Base-by-base conservation (phyloP, 139 green algal genomes). In the Chlamydomonas sphaeroides region DNA sequence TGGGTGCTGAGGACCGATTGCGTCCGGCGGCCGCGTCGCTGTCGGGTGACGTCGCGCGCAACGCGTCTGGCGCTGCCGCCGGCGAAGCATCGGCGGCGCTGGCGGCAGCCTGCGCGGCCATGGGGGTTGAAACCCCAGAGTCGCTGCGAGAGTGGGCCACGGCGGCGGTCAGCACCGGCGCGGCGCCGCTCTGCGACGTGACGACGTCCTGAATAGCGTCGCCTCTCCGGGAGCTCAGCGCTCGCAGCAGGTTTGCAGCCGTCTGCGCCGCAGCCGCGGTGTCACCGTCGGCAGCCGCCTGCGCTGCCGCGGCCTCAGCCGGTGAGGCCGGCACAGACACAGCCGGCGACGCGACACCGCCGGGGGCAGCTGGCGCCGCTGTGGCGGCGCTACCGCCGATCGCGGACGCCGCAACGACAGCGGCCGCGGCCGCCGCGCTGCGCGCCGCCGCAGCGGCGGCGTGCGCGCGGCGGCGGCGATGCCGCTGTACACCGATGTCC, bases 401-500 rank as follows among this genome's bases (percentile, higher is more conserved):
- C 2, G 39, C 39, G 14, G 73, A n/a, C 7, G 77, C 77, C 3
- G 68, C 51, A 1, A 36, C 75, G 26, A 53, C 68, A 20, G 48
- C 74, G 10, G 53, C 66, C 0, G 38, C 59, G 0, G 74, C 65
- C 1, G 78, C 78, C 8, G 74, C 72, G 33, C 42, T 75, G 69
- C 78, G 84, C 33, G 76, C 84, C 28, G 69, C 84, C 3, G 81
- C 72, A 0, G 81, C 81, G 15, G 83, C 70, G 4, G 85, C 78
- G 49, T 84, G 72, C 36, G 63, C 56, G 2, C 74, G 65, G 23
- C 86, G 62, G 11, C 86, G 59, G 25, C 86, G 77, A 35, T 90
- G 86, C 36, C 86, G 76, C 78, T 90, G 86, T 35, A 90, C 80
- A 33, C 86, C 86, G 41, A 90, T 90, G 56, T 90, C 86, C 86